A percentile compares a stretch with the other conserved stretches of the same genome.
Conservation (phyloP, 345 rosid genomes). For the Citrus inodora region DNA sequence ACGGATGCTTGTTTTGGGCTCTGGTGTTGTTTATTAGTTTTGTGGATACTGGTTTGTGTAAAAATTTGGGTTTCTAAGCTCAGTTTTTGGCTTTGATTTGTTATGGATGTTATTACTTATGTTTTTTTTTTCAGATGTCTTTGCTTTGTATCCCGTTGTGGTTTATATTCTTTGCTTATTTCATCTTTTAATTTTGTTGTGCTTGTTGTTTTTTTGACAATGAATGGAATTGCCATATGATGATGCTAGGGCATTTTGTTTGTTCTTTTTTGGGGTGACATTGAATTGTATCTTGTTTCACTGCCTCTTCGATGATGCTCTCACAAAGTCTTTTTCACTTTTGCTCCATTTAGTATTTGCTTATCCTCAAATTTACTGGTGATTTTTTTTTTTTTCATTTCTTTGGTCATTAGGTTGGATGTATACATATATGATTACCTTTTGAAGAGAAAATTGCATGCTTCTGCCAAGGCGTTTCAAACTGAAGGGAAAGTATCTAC, state of each 20-base stretch:
- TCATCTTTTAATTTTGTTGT: neutral
- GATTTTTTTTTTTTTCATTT: neutral
- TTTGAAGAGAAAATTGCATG: conserved; percentile 56
- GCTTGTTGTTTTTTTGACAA: neutral
- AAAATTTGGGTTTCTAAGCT: neutral
- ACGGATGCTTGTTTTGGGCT: neutral
- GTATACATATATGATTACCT: conserved; percentile 65
- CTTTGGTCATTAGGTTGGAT: conserved; percentile 50
- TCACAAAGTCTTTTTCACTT: neutral
- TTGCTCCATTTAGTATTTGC: neutral
- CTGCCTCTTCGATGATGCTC: neutral
- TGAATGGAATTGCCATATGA: neutral
- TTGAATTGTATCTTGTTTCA: neutral
- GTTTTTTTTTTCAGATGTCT: neutral
- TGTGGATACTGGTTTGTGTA: neutral
- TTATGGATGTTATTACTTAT: neutral
- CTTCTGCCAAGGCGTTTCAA: conserved; percentile 59
- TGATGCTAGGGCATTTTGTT: conserved; percentile 10
- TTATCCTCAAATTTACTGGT: neutral
- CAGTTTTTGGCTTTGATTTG: neutral
- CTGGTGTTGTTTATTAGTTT: neutral
- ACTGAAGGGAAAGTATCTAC: conserved; percentile 60
- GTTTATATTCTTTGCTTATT: neutral
- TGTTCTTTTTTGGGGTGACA: neutral
- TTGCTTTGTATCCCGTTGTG: neutral